Percentiles rank a stretch among this genome's conserved stretches.
Conservation (phyloP, 208 protist genomes). For the Crithidia fasciculata region DNA sequence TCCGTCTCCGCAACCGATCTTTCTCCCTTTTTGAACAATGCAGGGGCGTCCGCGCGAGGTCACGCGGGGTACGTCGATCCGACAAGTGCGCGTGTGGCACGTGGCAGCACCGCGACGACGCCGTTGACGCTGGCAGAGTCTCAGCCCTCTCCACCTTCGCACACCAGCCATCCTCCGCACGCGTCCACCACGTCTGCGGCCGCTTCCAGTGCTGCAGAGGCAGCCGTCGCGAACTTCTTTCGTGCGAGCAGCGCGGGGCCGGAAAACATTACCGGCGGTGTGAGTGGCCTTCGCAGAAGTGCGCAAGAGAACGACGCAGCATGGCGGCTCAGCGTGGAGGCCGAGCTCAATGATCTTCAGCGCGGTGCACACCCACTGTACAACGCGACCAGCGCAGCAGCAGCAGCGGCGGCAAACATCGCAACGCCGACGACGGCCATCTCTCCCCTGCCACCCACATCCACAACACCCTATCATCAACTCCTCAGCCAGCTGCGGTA, state of each 20-base stretch:
- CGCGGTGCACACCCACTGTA: neutral
- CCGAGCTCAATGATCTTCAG: slow-evolving; percentile 29
- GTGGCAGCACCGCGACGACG: neutral
- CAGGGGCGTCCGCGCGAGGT: too few relatives aligned
- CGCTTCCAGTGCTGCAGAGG: slow-evolving; percentile 3
- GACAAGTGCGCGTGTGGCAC: neutral
- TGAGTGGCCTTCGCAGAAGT: neutral
- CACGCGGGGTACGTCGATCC: neutral
- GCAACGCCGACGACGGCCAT: slow-evolving; percentile 8
- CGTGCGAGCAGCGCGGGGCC: slow-evolving; percentile 8
- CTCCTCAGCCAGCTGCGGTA: slow-evolving; percentile 32
- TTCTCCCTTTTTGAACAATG: too few relatives aligned
- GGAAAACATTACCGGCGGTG: neutral
- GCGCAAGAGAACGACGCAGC: slow-evolving; percentile 10
- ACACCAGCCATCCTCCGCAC: too few relatives aligned
- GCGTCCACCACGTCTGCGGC: too few relatives aligned
- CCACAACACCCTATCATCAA: slow-evolving; percentile 31
- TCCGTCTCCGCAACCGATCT: neutral
- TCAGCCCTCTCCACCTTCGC: neutral
- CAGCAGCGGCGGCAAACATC: neutral
- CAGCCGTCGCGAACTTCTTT: slow-evolving; percentile 11
- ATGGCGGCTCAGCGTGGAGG: slow-evolving; percentile 27
- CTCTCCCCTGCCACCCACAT: slow-evolving; percentile 19
- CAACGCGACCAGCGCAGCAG: neutral
- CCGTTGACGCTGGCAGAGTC: neutral